Percentiles rank a stretch among this genome's conserved stretches.
These are phyloP conservation scores for Albifimbria verrucaria DNA, from an alignment of 2,329 filamentous ascomycete species.

Conservation along the genomic window DNA sequence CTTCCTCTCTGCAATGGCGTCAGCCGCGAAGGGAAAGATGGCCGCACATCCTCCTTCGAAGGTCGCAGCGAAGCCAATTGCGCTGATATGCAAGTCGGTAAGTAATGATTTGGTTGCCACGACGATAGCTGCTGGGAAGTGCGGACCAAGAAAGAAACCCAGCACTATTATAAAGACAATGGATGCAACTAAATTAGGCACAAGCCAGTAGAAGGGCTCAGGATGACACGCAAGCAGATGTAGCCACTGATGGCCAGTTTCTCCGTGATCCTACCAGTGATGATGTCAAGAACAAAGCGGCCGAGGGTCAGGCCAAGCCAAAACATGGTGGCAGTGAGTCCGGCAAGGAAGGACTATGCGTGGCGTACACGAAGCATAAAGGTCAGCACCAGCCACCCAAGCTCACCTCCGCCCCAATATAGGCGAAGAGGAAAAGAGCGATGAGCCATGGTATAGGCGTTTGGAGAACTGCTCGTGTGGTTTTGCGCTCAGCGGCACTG, in stretches of 20 bases:
- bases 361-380: slow-evolving; percentile 77
- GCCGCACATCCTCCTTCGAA: slow-evolving; percentile 73
- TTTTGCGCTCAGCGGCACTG: slow-evolving; percentile 22
- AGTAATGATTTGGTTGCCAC: slow-evolving; percentile 68
- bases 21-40: slow-evolving; percentile 62
- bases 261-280: slow-evolving; percentile 70
- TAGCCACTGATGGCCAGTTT: slow-evolving; percentile 61
- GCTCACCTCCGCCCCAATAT: slow-evolving; percentile 73
- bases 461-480: slow-evolving; percentile 38
- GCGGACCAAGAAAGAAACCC: slow-evolving; percentile 75
- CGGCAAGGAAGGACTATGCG: slow-evolving; percentile 65
- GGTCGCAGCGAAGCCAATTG: slow-evolving; percentile 74
- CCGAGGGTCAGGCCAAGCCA: slow-evolving; percentile 78
- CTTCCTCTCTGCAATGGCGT: slow-evolving; percentile 58
- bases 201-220: slow-evolving; percentile 78
- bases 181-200: slow-evolving; percentile 73
- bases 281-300: slow-evolving; percentile 66
- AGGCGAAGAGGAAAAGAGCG: slow-evolving; percentile 69
- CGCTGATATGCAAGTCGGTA: slow-evolving; percentile 68
- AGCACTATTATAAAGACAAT: slow-evolving; percentile 68
- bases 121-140: slow-evolving; percentile 72
- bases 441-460: slow-evolving; percentile 65
- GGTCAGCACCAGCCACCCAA: slow-evolving; percentile 78
- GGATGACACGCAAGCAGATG: slow-evolving; percentile 58
- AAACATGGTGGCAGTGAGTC: slow-evolving; percentile 75